phyloP scores from a whole-genome alignment of 805 yeast species.

The Wickerhamomyces canadensis region DNA sequence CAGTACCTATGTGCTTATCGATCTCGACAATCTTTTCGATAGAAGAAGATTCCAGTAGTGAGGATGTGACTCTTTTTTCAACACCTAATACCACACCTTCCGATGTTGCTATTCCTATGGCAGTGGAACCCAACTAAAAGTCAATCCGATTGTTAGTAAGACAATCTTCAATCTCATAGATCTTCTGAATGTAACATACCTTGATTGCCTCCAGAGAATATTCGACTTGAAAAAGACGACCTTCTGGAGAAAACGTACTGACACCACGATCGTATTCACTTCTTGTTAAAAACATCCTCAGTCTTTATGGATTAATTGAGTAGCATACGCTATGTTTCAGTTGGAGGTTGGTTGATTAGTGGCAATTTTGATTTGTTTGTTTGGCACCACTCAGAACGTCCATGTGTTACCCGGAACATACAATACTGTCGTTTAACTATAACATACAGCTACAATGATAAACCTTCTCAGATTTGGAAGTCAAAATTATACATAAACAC shows the following conservation, averaged over 20 bases:
- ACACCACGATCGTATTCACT: constrained; percentile 99
- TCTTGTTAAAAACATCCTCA: constrained; percentile 93
- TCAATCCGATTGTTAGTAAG: no score
- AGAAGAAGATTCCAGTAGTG: constrained; percentile 83
- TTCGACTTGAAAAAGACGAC: constrained; percentile 96
- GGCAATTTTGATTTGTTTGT: no score
- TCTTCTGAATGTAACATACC: constrained; percentile 36
- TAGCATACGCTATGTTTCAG: not conserved
- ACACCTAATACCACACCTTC: constrained; percentile 97
- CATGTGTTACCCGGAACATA: no score
- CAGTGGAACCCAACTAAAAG: constrained; percentile 77
- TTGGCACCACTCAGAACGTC: no score
- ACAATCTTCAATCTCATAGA: no score
- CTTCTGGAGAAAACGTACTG: constrained; percentile 97
- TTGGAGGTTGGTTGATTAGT: no score
- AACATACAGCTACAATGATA: no score
- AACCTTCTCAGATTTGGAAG: no score
- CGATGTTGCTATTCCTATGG: constrained; percentile 91
- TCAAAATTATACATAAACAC: no score
- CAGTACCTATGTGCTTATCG: constrained; percentile 93
- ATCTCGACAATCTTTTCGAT: constrained; percentile 95
- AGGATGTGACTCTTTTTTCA: constrained; percentile 93
- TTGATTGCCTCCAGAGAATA: constrained; percentile 97
- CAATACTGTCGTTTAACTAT: no score
- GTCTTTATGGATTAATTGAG: constrained; percentile 1